Conservation (phyloP, 164 flowering plant species). For the Macadamia tetraphylla region DNA sequence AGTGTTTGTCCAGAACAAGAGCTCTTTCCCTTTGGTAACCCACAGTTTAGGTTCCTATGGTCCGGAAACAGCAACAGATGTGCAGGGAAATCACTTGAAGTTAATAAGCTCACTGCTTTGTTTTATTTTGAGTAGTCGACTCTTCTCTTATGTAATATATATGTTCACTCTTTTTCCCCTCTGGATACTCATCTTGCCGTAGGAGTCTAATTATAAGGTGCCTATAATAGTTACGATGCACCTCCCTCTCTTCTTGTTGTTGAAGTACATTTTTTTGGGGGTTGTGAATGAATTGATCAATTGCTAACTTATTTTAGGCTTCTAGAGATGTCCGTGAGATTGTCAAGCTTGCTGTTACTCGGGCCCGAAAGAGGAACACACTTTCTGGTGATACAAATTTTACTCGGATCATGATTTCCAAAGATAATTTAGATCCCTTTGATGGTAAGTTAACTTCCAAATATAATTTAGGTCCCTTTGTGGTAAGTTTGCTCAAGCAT, state of each 20-base stretch:
- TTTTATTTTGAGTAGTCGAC: background rate
- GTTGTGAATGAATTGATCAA: conserved; percentile 1
- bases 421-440: conserved; percentile 73
- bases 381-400: conserved; percentile 63
- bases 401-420: conserved; percentile 51
- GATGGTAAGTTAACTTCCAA: conserved; percentile 51
- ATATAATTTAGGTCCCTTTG: conserved; percentile 77
- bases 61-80: no score
- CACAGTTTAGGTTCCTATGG: no score
- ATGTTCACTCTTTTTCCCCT: background rate
- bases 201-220: background rate
- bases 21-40: no score
- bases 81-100: no score
- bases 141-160: background rate
- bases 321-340: conserved; percentile 77
- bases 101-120: background rate
- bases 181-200: background rate
- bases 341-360: conserved; percentile 76
- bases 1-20: no score
- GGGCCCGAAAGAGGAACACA: conserved; percentile 65
- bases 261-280: background rate
- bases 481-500: conserved; percentile 34
- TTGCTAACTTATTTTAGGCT: conserved; percentile 34
- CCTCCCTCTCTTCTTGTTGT: background rate
- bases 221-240: background rate